Conservation (phyloP, 129 eudicot species). For the Flaveria trinervia region DNA sequence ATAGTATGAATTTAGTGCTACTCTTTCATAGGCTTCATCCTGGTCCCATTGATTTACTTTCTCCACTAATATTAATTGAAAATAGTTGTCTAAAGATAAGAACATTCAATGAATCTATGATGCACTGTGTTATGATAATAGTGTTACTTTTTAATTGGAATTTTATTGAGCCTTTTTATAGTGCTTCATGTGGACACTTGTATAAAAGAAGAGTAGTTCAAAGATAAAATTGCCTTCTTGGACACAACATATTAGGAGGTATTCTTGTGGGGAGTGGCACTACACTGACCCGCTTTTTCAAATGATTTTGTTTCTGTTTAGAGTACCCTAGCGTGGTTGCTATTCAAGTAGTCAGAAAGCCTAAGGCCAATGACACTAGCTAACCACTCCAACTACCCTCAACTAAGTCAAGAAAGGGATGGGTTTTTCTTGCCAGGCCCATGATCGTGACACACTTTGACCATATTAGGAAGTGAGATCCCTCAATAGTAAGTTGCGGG, state of each 20-base stretch:
- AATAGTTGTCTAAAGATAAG: neutral
- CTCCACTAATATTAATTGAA: neutral
- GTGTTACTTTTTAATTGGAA: conserved; percentile 7
- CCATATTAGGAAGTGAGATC: too few species aligned
- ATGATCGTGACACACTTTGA: too few species aligned
- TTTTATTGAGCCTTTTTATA: neutral
- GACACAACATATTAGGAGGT: neutral
- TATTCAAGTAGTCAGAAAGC: too few species aligned
- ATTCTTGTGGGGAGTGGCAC: neutral
- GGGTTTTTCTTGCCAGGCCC: too few species aligned
- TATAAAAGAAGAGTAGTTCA: neutral
- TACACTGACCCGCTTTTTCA: too few species aligned
- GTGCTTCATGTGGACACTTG: conserved; percentile 12
- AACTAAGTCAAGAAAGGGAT: too few species aligned
- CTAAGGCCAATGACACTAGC: too few species aligned
- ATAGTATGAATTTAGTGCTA: conserved; percentile 5
- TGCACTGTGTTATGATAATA: neutral
- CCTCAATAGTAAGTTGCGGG: too few species aligned
- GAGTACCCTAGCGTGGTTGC: too few species aligned
- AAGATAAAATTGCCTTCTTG: neutral
- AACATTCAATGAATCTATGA: neutral
- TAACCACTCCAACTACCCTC: too few species aligned
- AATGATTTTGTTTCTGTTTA: too few species aligned
- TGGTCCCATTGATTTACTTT: neutral
- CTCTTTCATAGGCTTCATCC: conserved; percentile 4